Conservation (phyloP, 345 rosid genomes). For the Ceriops decandra region DNA sequence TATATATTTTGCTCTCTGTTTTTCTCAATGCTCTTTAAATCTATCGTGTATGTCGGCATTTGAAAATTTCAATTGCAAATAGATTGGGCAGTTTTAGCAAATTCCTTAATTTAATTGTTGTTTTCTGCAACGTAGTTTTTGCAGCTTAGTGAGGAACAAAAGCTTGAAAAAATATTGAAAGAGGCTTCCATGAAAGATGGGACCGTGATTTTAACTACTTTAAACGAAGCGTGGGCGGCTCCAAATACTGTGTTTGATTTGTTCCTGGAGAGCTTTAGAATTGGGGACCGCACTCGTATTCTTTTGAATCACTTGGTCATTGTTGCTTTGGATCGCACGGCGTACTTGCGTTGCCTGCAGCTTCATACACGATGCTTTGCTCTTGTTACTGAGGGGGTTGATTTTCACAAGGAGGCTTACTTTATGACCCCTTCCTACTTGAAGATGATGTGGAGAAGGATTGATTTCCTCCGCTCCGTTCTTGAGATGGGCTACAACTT, state of each 20-base stretch:
- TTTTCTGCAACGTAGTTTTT: too few relatives aligned
- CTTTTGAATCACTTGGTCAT: conserved; percentile 74
- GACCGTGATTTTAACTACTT: conserved; percentile 73
- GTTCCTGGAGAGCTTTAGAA: conserved; percentile 69
- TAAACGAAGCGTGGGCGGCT: conserved; percentile 85
- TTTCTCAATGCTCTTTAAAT: too few relatives aligned
- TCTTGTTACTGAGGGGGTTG: conserved; percentile 59
- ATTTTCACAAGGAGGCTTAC: conserved; percentile 70
- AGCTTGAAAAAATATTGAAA: conserved; percentile 53
- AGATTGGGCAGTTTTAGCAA: too few relatives aligned
- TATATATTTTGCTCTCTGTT: too few relatives aligned
- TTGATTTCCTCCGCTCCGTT: conserved; percentile 63
- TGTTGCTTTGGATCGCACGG: conserved; percentile 64
- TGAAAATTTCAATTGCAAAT: too few relatives aligned
- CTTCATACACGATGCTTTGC: conserved; percentile 67
- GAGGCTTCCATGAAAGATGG: conserved; percentile 52
- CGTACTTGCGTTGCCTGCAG: conserved; percentile 51
- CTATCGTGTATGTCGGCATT: too few relatives aligned
- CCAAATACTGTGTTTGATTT: conserved; percentile 61
- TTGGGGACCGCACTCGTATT: conserved; percentile 52
- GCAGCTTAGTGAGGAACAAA: conserved; percentile 30
- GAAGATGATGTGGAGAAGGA: conserved; percentile 95
- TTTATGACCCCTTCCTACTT: conserved; percentile 78
- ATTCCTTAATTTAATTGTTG: too few relatives aligned
- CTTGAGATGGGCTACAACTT: conserved; percentile 87